phyloP scores from a whole-genome alignment of 768 basidiomycete species.

The Lactifluus volemus region DNA sequence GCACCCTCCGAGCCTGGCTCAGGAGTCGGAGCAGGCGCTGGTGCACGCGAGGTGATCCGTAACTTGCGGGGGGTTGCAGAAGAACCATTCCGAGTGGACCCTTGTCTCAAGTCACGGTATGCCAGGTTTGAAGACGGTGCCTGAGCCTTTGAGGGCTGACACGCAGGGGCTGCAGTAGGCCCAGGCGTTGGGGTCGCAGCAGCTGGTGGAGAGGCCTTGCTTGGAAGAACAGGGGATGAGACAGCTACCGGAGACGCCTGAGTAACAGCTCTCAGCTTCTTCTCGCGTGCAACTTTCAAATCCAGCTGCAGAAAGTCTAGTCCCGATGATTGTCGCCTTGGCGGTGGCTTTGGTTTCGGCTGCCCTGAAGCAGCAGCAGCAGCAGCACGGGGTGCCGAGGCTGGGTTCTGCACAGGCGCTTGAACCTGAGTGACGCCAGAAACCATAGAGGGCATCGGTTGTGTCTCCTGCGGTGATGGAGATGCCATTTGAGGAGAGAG shows the following conservation, averaged over 20 bases:
- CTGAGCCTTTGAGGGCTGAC: neutral
- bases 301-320: conserved; percentile 12
- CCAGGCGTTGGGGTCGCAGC: neutral
- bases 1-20: conserved; percentile 6
- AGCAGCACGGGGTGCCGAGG: neutral
- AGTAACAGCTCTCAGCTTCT: neutral
- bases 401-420: neutral
- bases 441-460: neutral
- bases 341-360: neutral
- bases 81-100: neutral
- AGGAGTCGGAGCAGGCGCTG: neutral
- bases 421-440: neutral
- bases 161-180: neutral
- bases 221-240: neutral
- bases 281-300: conserved; percentile 6
- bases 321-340: conserved; percentile 8
- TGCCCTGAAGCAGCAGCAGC: neutral
- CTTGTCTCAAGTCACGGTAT: conserved; percentile 7
- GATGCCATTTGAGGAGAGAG: neutral
- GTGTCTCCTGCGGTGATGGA: neutral
- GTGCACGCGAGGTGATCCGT: conserved; percentile 7
- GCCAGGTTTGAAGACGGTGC: neutral
- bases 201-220: neutral
- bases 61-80: neutral
- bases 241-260: neutral